Conservation (phyloP, 2,329 filamentous ascomycete species). For the Trichoderma sp. region DNA sequence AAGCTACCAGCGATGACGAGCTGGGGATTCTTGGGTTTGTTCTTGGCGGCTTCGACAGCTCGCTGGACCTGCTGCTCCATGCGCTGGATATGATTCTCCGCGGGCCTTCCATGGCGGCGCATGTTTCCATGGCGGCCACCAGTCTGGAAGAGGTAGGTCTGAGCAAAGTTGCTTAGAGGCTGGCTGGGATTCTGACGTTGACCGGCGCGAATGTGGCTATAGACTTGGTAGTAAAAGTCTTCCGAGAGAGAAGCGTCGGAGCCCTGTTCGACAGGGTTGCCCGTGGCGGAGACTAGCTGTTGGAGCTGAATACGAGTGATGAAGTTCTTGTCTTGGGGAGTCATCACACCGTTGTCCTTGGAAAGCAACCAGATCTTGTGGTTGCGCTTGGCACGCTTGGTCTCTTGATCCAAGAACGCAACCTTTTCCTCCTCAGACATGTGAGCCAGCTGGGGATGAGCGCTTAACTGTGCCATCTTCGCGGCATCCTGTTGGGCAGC, state of each 20-base stretch:
- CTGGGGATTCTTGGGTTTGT: conserved; percentile 96
- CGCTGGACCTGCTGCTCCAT: conserved; percentile 99
- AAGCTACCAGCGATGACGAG: conserved; percentile 93
- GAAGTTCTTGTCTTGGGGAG: conserved; percentile 98
- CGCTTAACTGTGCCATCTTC: conserved; percentile 34
- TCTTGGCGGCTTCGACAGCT: conserved; percentile 94
- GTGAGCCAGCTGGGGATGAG: conserved; percentile 54
- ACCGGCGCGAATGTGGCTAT: conserved; percentile 87
- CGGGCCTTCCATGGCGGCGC: conserved; percentile 74
- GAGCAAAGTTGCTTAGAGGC: conserved; percentile 91
- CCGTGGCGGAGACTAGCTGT: conserved; percentile 89
- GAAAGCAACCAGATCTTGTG: conserved; percentile 95
- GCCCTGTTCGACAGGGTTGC: conserved; percentile 76
- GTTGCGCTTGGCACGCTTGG: conserved; percentile 92
- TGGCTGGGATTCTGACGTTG: conserved; percentile 89
- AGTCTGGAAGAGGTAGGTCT: conserved; percentile 96
- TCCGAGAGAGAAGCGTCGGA: conserved; percentile 80
- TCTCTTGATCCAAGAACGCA: conserved; percentile 83
- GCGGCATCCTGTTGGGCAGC: conserved; percentile 40
- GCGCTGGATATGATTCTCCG: conserved; percentile 95
- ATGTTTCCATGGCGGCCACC: conserved; percentile 75
- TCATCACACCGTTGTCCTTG: conserved; percentile 96
- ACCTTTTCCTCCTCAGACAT: conserved; percentile 82
- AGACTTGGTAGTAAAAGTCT: conserved; percentile 98
- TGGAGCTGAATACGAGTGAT: conserved; percentile 97